Evolutionary conservation across 1,284 basidiomycete species (phyloP), one percentile per base, ranked within the genome.

Genomic region (Cryptococcus hybrid): DNA sequence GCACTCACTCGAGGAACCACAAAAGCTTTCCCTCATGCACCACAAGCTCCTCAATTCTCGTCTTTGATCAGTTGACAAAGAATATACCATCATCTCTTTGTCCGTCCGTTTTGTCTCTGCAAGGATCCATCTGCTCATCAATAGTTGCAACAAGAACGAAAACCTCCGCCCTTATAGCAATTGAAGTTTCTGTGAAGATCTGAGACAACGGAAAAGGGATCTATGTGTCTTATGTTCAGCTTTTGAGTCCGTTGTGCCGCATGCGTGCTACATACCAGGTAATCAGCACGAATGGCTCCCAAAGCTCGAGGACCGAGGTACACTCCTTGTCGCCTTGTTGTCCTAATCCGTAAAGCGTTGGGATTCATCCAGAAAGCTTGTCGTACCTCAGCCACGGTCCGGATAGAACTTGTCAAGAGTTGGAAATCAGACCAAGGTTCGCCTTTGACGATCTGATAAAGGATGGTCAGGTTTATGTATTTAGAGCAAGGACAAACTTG

Each of bases 381-480:
- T 7, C 79, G 76, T 9, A 82, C 77, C 60, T 85, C 82, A 39
- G 87, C 80, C 11, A 86, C 80, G 57, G 91, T 88, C 12, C 82
- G 81, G 64, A 92, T 87, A 5, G 86, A 84, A 39, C 84, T 86
- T 63, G 92, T 92, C 46, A 93, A 77, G 67, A 88, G 87, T 74
- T 92, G 90, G 70, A 89, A 90, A 72, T 92, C 90, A 40, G 79
- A 81, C 91, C 90, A 93, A 13, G 80, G 73, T 65, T 87, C 85
- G 46, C 81, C 79, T 7, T 77, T 78, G 60, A 89, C 86, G 82
- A 90, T 89, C 89, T 91, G 30, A 61, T 8, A 15, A 15, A 30
- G 24, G 5, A 30, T 30, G 30, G 30, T 30, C 30, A 30, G 11
- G 12, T 8, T 47, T 36, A 8, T 12, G 5, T 15, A 34, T 43